Percentiles rank a stretch among this genome's conserved stretches.
phyloP scores from a whole-genome alignment of 78 protist genomes.

The Bodo saltans region DNA sequence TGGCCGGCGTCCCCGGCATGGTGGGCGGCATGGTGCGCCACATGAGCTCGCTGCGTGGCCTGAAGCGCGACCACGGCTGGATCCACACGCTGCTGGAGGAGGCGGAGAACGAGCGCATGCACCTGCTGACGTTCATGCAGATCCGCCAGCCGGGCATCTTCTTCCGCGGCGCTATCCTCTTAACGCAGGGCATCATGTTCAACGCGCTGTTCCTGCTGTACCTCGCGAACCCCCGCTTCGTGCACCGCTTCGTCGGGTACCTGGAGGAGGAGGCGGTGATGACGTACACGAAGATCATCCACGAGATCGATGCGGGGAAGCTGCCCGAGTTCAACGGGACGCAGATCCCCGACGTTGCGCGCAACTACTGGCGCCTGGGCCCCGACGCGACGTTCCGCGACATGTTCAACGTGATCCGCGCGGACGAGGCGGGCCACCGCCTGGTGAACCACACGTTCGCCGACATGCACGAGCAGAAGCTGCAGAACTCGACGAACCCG shows the following conservation, averaged over 20 bases:
- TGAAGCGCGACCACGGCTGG: constrained; percentile 73
- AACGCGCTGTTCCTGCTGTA: constrained; percentile 38
- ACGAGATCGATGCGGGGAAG: constrained; percentile 36
- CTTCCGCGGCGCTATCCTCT: constrained; percentile 17
- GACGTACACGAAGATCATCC: constrained; percentile 40
- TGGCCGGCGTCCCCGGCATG: constrained; percentile 80
- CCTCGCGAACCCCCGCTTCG: constrained; percentile 40
- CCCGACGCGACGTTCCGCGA: constrained; percentile 65
- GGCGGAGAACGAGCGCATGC: constrained; percentile 83
- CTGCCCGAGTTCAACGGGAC: constrained; percentile 13
- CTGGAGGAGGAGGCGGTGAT: constrained; percentile 75
- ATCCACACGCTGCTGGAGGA: constrained; percentile 56
- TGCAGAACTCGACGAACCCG: too few relatives aligned
- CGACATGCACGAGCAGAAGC: neutral
- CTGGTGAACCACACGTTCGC: constrained; percentile 56
- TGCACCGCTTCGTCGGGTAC: constrained; percentile 80
- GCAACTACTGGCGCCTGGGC: constrained; percentile 59
- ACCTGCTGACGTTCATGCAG: constrained; percentile 60
- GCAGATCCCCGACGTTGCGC: constrained; percentile 64
- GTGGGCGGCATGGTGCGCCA: constrained; percentile 72
- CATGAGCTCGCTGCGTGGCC: constrained; percentile 61
- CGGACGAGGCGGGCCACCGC: constrained; percentile 77
- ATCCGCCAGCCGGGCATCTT: constrained; percentile 24
- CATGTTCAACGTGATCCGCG: constrained; percentile 60
- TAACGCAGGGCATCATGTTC: constrained; percentile 50